These are phyloP conservation scores for Phytomonas sp. DNA, from an alignment of 208 protist genomes.

Conservation along the genomic window DNA sequence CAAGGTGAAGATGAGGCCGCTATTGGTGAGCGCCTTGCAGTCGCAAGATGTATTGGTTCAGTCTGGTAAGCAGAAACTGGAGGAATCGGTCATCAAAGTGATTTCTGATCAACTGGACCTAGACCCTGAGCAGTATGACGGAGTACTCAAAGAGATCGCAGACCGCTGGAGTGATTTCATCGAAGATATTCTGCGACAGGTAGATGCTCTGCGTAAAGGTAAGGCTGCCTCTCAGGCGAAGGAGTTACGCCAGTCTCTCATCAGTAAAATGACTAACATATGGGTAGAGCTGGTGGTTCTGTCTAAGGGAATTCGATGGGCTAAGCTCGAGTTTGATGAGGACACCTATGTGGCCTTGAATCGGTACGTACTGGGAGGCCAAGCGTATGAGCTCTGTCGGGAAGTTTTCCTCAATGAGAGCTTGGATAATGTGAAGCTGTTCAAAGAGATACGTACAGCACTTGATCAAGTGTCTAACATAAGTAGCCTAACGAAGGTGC, in stretches of 20 bases:
- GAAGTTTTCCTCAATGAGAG: constrained; percentile 58
- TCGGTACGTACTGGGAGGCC: constrained; percentile 30
- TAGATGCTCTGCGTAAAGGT: constrained; percentile 16
- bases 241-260: constrained; percentile 28
- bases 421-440: constrained; percentile 33
- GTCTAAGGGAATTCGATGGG: constrained; percentile 51
- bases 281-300: constrained; percentile 39
- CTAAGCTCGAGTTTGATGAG: constrained; percentile 34
- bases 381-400: constrained; percentile 25
- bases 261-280: constrained; percentile 22
- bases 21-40: constrained; percentile 16
- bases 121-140: constrained; percentile 23
- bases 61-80: background rate
- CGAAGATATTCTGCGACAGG: constrained; percentile 23
- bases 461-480: constrained; percentile 25
- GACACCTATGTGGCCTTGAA: constrained; percentile 19
- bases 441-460: constrained; percentile 24
- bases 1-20: constrained; percentile 19
- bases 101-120: constrained; percentile 20
- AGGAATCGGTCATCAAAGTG: constrained; percentile 14
- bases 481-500: constrained; percentile 21
- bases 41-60: background rate
- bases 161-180: constrained; percentile 29
- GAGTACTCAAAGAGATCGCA: constrained; percentile 27
- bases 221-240: constrained; percentile 34